phyloP scores from a whole-genome alignment of 176 grass and related monocot species.

The Bothriochloa decipiens region DNA sequence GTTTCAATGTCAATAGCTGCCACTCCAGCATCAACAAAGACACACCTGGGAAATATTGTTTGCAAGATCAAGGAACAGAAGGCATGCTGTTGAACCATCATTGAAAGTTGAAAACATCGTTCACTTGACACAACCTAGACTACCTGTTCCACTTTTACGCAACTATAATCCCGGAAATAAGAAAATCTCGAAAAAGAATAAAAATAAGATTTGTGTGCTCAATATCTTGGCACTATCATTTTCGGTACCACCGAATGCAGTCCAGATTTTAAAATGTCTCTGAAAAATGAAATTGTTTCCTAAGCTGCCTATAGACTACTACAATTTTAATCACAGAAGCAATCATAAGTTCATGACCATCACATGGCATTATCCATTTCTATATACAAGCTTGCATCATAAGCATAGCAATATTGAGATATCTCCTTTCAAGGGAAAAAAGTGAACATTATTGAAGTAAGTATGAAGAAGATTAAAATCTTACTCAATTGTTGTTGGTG shows the following conservation, averaged over 20 bases:
- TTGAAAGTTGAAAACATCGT: neutral
- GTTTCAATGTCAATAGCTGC: constrained; percentile 92
- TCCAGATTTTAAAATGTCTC: constrained; percentile 18
- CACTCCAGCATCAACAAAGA: constrained; percentile 97
- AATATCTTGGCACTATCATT: constrained; percentile 5
- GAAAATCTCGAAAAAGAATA: neutral
- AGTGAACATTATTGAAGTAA: constrained; percentile 24
- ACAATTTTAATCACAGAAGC: neutral
- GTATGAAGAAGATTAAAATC: constrained; percentile 46
- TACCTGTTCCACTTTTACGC: constrained; percentile 5
- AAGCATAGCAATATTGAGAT: constrained; percentile 26
- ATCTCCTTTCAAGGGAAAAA: constrained; percentile 25
- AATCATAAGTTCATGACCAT: constrained; percentile 4
- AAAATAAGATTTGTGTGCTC: constrained; percentile 19
- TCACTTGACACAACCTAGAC: constrained; percentile 17
- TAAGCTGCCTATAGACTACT: constrained; percentile 17
- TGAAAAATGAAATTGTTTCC: neutral
- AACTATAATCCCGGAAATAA: constrained; percentile 29
- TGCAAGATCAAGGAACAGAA: constrained; percentile 37
- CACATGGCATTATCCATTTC: constrained; percentile 18
- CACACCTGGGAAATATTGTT: constrained; percentile 69
- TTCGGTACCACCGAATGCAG: neutral
- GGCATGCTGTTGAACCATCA: neutral
- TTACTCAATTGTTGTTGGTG: constrained; percentile 99
- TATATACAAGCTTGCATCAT: constrained; percentile 33